Evolutionary conservation across 768 basidiomycete genomes (phyloP).

Genomic region (Lenzites betulinus): DNA sequence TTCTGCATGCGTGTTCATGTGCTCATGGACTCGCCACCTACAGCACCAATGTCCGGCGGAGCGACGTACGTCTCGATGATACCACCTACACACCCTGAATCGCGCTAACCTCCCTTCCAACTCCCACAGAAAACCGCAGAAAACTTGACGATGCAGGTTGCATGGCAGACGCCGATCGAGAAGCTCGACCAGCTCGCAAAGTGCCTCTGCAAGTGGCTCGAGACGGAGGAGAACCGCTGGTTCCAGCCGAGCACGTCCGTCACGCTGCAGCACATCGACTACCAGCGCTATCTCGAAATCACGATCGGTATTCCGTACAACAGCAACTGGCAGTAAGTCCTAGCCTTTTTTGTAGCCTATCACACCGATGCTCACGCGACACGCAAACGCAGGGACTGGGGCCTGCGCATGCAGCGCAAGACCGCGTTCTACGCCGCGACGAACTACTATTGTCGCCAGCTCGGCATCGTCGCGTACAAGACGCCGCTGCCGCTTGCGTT

Average conservation of each 20-base stretch:
- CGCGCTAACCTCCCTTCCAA: not conserved
- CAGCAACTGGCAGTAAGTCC: constrained; percentile 38
- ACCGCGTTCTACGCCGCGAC: constrained; percentile 83
- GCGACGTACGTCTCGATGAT: constrained; percentile 53
- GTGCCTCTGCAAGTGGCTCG: constrained; percentile 71
- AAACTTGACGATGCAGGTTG: constrained; percentile 67
- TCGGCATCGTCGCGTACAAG: constrained; percentile 63
- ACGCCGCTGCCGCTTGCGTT: constrained; percentile 63
- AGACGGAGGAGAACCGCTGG: constrained; percentile 81
- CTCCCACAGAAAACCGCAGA: constrained; percentile 66
- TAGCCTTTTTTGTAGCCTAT: not conserved
- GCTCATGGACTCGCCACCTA: no score
- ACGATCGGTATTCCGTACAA: constrained; percentile 66
- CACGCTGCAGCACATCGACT: constrained; percentile 61
- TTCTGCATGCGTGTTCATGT: no score
- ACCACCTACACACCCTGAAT: no score
- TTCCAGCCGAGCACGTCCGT: constrained; percentile 68
- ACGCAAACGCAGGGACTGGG: constrained; percentile 67
- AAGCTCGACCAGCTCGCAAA: constrained; percentile 74
- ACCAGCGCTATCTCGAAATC: constrained; percentile 65
- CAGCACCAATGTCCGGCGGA: no score
- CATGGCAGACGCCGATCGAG: constrained; percentile 72
- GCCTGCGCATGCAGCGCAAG: constrained; percentile 56
- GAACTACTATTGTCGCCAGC: constrained; percentile 69
- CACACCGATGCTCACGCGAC: not conserved